Evolutionary conservation across 768 basidiomycete genomes (phyloP).

Genomic region (Rhizopogon vulgaris): DNA sequence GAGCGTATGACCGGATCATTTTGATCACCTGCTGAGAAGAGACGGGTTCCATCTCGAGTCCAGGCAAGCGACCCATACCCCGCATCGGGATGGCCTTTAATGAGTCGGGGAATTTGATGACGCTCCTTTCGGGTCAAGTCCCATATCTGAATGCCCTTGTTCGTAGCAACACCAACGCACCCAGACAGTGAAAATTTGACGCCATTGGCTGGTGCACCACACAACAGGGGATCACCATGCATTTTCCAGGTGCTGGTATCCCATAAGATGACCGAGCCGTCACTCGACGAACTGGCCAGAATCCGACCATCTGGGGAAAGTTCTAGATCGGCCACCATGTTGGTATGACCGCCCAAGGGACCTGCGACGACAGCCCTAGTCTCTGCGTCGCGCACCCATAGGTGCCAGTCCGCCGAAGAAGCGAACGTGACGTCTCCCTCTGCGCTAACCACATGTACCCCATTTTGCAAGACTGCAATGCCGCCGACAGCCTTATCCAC

Average conservation of each 20-base stretch:
- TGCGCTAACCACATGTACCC: background rate
- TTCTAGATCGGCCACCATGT: background rate
- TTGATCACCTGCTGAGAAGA: background rate
- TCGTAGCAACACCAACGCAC: background rate
- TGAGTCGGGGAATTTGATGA: background rate
- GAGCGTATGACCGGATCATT: background rate
- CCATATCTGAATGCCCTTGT: background rate
- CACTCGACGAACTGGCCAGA: constrained; percentile 3
- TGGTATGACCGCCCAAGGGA: background rate
- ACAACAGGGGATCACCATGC: background rate
- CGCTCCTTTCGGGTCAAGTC: background rate
- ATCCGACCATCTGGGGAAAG: constrained; percentile 4
- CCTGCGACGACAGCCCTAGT: background rate
- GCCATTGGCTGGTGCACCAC: background rate
- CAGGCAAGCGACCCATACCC: background rate
- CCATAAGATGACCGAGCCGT: background rate
- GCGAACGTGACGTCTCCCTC: background rate
- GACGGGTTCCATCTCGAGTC: background rate
- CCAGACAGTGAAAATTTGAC: background rate
- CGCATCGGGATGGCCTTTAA: background rate
- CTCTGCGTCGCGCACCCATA: background rate
- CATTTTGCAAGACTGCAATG: background rate
- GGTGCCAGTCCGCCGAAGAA: background rate
- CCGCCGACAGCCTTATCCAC: background rate
- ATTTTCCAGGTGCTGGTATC: background rate